Evolutionary conservation across 2,329 filamentous ascomycete species (phyloP).

Genomic region (Diaporthe citriasiana): DNA sequence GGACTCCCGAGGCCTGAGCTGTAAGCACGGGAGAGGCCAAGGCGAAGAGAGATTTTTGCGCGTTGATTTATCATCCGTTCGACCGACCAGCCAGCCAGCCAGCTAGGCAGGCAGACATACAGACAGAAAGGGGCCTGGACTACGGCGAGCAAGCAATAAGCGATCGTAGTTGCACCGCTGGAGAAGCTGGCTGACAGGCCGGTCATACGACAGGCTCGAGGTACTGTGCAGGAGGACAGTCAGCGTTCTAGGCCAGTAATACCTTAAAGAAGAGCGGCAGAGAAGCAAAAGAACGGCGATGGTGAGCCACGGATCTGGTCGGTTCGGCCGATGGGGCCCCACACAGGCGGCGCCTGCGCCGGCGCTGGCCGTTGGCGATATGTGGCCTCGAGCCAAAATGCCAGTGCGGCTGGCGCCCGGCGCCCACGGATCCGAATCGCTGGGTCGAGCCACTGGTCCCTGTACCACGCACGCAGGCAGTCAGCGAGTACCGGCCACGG

Average conservation of each 20-base stretch:
- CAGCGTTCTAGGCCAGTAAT: slow-evolving; percentile 3
- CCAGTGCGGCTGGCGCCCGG: slow-evolving; percentile 25
- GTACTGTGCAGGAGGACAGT: neutral
- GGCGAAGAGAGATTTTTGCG: neutral
- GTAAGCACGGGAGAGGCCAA: neutral
- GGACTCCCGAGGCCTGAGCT: slow-evolving; percentile 16
- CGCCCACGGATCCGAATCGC: slow-evolving; percentile 27
- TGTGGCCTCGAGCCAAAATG: slow-evolving; percentile 6
- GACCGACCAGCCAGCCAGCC: neutral
- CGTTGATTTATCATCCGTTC: neutral
- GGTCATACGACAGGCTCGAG: slow-evolving; percentile 17
- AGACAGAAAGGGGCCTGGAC: neutral
- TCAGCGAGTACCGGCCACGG: neutral
- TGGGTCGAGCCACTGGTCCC: slow-evolving; percentile 14
- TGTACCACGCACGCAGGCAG: neutral
- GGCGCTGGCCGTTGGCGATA: slow-evolving; percentile 15
- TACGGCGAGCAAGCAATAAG: neutral
- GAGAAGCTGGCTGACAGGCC: slow-evolving; percentile 20
- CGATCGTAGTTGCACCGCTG: slow-evolving; percentile 16
- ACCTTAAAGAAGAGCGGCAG: neutral
- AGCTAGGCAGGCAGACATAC: neutral
- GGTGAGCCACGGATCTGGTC: neutral
- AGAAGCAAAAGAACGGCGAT: slow-evolving; percentile 5
- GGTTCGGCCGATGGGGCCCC: slow-evolving; percentile 4
- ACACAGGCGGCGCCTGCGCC: neutral